Percentiles rank a stretch among this genome's conserved stretches.
phyloP scores from a whole-genome alignment of 2,329 filamentous ascomycete species.

The Lojkania enalia region DNA sequence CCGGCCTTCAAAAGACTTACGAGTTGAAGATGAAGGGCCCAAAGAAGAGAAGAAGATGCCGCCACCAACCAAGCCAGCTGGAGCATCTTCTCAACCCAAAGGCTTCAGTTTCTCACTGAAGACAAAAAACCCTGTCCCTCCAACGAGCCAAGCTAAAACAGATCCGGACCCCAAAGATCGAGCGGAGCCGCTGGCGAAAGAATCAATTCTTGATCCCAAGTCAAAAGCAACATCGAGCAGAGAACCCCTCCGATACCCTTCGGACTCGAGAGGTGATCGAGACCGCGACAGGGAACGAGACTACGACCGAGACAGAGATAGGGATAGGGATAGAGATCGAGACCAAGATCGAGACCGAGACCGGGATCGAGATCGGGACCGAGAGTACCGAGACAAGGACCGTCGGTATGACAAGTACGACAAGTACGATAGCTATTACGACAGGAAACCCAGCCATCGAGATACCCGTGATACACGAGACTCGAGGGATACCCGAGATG shows the following conservation, averaged over 20 bases:
- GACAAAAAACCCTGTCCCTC: constrained; percentile 62
- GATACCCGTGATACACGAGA: constrained; percentile 33
- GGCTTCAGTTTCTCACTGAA: constrained; percentile 92
- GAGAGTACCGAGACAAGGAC: constrained; percentile 49
- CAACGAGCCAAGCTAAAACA: constrained; percentile 55
- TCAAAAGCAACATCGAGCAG: constrained; percentile 42
- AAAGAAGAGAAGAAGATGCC: constrained; percentile 59
- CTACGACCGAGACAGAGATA: constrained; percentile 32
- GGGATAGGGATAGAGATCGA: constrained; percentile 38
- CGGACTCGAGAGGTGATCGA: constrained; percentile 29
- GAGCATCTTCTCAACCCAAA: constrained; percentile 56
- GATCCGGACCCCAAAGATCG: constrained; percentile 47
- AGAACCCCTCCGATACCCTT: constrained; percentile 25
- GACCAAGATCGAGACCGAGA: constrained; percentile 45
- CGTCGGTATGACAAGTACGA: constrained; percentile 25
- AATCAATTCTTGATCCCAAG: constrained; percentile 46
- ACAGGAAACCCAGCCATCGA: constrained; percentile 14
- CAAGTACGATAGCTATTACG: constrained; percentile 20
- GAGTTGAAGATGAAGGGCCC: constrained; percentile 64
- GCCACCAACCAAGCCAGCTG: constrained; percentile 51
- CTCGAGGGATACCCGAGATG: constrained; percentile 23
- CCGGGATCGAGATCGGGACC: constrained; percentile 38
- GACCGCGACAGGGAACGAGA: constrained; percentile 32
- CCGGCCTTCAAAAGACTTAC: constrained; percentile 65
- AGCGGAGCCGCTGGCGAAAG: constrained; percentile 45